These are phyloP conservation scores for Wickerhamiella shivajii DNA, from an alignment of 805 yeast genomes.

Conservation along the genomic window DNA sequence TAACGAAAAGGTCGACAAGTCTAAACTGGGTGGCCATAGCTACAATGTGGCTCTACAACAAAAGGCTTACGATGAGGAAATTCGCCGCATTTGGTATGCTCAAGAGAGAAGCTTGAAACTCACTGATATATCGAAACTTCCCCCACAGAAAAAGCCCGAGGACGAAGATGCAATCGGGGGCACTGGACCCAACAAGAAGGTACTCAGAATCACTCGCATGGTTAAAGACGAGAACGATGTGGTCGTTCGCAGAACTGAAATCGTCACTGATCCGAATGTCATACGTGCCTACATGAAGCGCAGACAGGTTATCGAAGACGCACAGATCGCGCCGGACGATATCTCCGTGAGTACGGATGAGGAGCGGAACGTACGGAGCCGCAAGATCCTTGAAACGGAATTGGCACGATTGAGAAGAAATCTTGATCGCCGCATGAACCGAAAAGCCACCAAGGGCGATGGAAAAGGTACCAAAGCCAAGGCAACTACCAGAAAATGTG, in stretches of 20 bases:
- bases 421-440: slow-evolving; percentile 47
- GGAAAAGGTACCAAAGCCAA: slow-evolving; percentile 64
- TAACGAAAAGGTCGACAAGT: slow-evolving; percentile 28
- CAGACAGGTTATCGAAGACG: slow-evolving; percentile 48
- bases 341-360: slow-evolving; percentile 68
- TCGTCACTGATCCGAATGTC: slow-evolving; percentile 71
- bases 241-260: slow-evolving; percentile 64
- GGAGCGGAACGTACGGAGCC: slow-evolving; percentile 63
- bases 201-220: slow-evolving; percentile 58
- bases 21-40: slow-evolving; percentile 46
- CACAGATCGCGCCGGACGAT: slow-evolving; percentile 56
- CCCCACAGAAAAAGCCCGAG: slow-evolving; percentile 21
- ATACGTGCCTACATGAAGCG: slow-evolving; percentile 71
- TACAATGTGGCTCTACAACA: slow-evolving; percentile 78
- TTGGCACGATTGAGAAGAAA: slow-evolving; percentile 71
- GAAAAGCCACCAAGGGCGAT: slow-evolving; percentile 35
- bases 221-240: slow-evolving; percentile 74
- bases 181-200: slow-evolving; percentile 25
- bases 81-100: slow-evolving; percentile 75
- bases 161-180: slow-evolving; percentile 26
- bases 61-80: slow-evolving; percentile 81
- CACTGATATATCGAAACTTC: slow-evolving; percentile 26
- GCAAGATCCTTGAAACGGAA: slow-evolving; percentile 66
- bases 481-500: slow-evolving; percentile 68
- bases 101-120: slow-evolving; percentile 50